Evolutionary conservation across 805 yeast genomes (phyloP).

Genomic region (Metschnikowia colocasiae): DNA sequence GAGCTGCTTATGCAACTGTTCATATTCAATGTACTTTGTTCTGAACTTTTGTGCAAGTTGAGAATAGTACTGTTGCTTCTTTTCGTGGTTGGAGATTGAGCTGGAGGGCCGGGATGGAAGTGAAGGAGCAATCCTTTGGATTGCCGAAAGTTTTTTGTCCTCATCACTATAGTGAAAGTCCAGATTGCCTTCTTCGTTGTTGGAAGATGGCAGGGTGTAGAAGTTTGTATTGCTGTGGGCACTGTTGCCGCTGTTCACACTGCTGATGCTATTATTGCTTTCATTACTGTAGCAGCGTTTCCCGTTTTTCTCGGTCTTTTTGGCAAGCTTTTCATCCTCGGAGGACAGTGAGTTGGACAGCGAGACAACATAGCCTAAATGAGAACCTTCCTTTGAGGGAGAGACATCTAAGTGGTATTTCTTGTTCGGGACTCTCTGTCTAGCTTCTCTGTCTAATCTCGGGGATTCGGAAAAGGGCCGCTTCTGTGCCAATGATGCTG

Average conservation of each 20-base stretch:
- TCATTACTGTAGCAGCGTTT: constrained; percentile 15
- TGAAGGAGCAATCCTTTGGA: constrained; percentile 4
- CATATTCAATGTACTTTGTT: constrained; percentile 16
- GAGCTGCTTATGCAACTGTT: constrained; percentile 14
- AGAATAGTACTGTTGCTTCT: constrained; percentile 18
- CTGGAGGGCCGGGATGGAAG: constrained; percentile 16
- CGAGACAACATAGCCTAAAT: constrained; percentile 9
- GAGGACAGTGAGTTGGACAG: constrained; percentile 22
- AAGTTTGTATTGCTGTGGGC: constrained; percentile 9
- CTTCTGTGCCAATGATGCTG: constrained; percentile 8
- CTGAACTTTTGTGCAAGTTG: constrained; percentile 19
- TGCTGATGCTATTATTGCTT: constrained; percentile 14
- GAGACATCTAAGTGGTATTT: constrained; percentile 13
- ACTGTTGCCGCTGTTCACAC: constrained; percentile 11
- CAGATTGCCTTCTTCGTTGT: constrained; percentile 24
- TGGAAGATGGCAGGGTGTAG: constrained; percentile 38
- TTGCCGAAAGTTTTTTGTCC: constrained; percentile 8
- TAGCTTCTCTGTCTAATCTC: constrained; percentile 10
- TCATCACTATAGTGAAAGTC: constrained; percentile 15
- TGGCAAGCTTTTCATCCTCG: constrained; percentile 21
- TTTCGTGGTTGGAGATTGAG: constrained; percentile 16
- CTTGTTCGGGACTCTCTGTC: constrained; percentile 5
- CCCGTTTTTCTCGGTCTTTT: constrained; percentile 14
- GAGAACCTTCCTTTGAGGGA: constrained; percentile 13
- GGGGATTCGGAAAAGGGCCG: constrained; percentile 25